A percentile compares a stretch with the other conserved stretches of the same genome.
Conservation (phyloP, 73 alveolate genomes). For the Uronychia binucleata region DNA sequence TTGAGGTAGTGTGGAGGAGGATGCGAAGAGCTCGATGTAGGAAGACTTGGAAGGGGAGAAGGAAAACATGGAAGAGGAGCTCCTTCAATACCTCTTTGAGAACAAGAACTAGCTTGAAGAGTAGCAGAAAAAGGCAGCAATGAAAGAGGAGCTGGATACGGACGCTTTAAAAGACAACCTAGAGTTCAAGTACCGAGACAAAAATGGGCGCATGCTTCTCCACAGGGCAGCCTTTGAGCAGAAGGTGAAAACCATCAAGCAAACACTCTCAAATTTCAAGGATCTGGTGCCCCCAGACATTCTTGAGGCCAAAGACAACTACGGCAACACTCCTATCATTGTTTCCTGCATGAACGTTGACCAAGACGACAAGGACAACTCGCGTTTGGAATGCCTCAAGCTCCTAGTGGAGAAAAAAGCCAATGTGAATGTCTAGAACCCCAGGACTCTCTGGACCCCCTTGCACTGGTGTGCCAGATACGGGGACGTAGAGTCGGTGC, state of each 20-base stretch:
- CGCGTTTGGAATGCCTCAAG: neutral
- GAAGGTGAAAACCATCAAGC: slow-evolving; percentile 5
- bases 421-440: slow-evolving; percentile 14
- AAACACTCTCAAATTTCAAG: neutral
- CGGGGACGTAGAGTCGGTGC: slow-evolving; percentile 7
- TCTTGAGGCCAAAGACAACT: slow-evolving; percentile 15
- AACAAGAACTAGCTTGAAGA: neutral
- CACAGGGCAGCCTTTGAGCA: slow-evolving; percentile 51
- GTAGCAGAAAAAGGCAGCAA: neutral
- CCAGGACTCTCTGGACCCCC: slow-evolving; percentile 26
- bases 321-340: slow-evolving; percentile 43
- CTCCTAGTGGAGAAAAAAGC: slow-evolving; percentile 2
- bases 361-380: neutral
- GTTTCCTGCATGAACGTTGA: slow-evolving; percentile 8
- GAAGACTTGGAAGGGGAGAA: too few relatives aligned
- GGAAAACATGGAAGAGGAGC: neutral
- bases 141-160: slow-evolving; percentile 9
- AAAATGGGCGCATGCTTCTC: slow-evolving; percentile 32
- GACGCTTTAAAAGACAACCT: neutral
- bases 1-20: too few relatives aligned
- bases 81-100: neutral
- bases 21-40: too few relatives aligned
- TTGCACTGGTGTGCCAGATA: slow-evolving; percentile 48
- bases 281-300: neutral
- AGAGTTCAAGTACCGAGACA: slow-evolving; percentile 7